phyloP scores from a whole-genome alignment of 495 filamentous ascomycete species.

The Aspergillus coremiiformis region DNA sequence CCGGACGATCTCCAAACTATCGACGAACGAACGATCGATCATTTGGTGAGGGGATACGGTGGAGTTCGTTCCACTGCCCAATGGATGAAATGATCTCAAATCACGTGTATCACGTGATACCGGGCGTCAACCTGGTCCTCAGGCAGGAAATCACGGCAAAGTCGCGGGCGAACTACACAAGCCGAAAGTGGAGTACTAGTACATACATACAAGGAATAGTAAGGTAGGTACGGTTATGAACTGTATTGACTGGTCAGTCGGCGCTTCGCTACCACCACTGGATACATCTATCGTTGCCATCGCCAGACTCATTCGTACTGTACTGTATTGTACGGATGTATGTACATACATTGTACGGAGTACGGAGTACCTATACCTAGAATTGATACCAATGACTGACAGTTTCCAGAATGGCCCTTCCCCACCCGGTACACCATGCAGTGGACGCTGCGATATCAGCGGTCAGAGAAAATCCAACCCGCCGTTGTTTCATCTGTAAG shows the following conservation, averaged over 20 bases:
- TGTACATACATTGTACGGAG: too few species aligned
- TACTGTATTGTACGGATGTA: too few species aligned
- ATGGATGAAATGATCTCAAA: not conserved
- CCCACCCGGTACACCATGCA: not conserved
- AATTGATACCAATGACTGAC: not conserved
- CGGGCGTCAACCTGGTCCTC: not conserved
- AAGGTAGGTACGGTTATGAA: too few species aligned
- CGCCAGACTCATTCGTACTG: not conserved
- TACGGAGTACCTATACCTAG: not conserved
- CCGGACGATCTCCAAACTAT: slow-evolving; percentile 13
- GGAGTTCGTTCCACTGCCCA: not conserved
- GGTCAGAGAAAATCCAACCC: slow-evolving; percentile 1
- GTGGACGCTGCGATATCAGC: not conserved
- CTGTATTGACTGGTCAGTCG: too few species aligned
- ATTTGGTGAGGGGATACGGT: slow-evolving; percentile 3
- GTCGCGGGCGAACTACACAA: not conserved
- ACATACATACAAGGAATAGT: too few species aligned
- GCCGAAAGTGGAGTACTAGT: too few species aligned
- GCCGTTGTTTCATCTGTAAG: slow-evolving; percentile 4
- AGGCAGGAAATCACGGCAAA: not conserved
- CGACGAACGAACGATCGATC: slow-evolving; percentile 7
- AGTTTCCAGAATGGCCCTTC: not conserved
- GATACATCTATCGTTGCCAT: not conserved
- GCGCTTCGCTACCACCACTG: too few species aligned
- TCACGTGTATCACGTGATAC: slow-evolving; percentile 8